These are phyloP conservation scores for Gaultheria prostrata DNA, from an alignment of 148 eudicot species.

Conservation along the genomic window DNA sequence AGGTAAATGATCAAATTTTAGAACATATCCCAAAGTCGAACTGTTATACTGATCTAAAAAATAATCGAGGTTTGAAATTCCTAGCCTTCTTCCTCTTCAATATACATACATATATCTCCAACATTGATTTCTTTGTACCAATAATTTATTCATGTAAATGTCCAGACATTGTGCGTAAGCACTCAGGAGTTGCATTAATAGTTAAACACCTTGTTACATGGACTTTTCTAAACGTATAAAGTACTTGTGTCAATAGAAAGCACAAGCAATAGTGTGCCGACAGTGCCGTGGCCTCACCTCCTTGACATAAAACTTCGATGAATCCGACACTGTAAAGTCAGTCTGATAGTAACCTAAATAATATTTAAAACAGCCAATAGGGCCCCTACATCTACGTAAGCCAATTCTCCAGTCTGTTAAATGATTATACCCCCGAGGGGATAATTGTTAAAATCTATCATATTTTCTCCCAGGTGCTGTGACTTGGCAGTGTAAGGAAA, in stretches of 20 bases:
- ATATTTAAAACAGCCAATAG: background rate
- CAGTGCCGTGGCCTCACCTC: background rate
- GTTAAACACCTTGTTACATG: background rate
- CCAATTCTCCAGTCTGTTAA: background rate
- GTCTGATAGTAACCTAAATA: background rate
- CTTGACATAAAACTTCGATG: background rate
- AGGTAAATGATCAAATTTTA: background rate
- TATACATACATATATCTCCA: background rate
- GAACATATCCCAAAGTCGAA: background rate
- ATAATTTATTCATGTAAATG: background rate
- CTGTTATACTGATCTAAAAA: background rate
- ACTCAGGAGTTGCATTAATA: background rate
- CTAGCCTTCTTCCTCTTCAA: background rate
- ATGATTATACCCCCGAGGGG: background rate
- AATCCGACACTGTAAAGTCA: background rate
- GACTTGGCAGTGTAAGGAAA: background rate
- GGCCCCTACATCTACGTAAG: background rate
- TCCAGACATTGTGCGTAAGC: background rate
- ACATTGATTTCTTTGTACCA: background rate
- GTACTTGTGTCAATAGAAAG: background rate
- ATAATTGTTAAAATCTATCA: background rate
- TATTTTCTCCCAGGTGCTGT: background rate
- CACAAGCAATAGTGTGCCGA: background rate
- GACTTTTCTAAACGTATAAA: background rate
- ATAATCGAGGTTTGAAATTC: background rate